Evolutionary conservation across 768 basidiomycete species (phyloP).

Genomic region (Psilocybe azurescens): DNA sequence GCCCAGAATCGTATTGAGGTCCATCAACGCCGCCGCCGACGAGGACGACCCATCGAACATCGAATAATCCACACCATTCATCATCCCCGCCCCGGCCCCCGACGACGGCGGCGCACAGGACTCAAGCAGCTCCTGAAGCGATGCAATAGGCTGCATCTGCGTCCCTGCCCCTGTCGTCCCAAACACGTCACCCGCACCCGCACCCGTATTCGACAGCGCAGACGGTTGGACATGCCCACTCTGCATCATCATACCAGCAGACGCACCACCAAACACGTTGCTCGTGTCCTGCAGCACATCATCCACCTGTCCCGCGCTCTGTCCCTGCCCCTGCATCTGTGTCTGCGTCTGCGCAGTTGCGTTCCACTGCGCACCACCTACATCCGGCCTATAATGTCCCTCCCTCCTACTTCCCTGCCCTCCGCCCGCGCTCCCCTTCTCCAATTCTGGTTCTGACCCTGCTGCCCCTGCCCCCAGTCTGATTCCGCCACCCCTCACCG

Average conservation of each 20-base stretch:
- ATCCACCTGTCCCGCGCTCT: conserved; percentile 14
- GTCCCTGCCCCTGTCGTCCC: too few species aligned
- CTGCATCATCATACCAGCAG: too few species aligned
- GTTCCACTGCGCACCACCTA: conserved; percentile 9
- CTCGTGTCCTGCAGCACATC: conserved; percentile 34
- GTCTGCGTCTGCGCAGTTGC: conserved; percentile 31
- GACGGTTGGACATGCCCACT: too few species aligned
- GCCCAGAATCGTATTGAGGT: too few species aligned
- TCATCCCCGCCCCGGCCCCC: too few species aligned
- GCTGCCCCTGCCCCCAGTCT: too few species aligned
- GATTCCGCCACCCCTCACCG: too few species aligned
- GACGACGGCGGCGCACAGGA: not conserved
- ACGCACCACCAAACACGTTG: not conserved
- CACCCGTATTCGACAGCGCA: too few species aligned
- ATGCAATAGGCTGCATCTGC: not conserved
- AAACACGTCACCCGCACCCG: too few species aligned
- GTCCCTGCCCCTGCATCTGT: conserved; percentile 22
- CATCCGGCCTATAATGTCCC: conserved; percentile 33
- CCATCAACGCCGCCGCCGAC: too few species aligned
- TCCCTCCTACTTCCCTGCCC: conserved; percentile 3
- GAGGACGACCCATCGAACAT: too few species aligned
- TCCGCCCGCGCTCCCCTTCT: conserved; percentile 6
- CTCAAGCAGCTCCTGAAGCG: not conserved
- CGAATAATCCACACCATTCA: too few species aligned
- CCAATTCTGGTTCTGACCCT: conserved; percentile 7